Evolutionary conservation across 345 rosid species (phyloP).

Genomic region (Linum lewisii): DNA sequence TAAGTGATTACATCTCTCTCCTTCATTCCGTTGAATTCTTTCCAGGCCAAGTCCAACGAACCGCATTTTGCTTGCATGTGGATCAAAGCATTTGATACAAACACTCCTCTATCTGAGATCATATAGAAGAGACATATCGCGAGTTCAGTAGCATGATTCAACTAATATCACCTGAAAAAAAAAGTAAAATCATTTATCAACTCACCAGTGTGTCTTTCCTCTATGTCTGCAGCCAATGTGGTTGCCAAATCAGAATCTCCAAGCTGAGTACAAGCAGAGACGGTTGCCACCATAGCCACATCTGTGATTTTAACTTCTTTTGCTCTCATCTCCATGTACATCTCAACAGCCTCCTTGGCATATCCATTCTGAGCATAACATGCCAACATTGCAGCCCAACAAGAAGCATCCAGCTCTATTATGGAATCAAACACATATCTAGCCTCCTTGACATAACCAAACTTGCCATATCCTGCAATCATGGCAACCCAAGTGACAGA

Average conservation of each 20-base stretch:
- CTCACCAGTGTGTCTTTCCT: background rate
- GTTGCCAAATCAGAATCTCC: background rate
- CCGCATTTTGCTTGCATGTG: slow-evolving; percentile 49
- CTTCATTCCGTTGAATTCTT: slow-evolving; percentile 18
- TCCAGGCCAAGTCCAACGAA: slow-evolving; percentile 26
- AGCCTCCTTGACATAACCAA: background rate
- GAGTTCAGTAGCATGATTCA: too few species aligned
- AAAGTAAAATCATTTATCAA: background rate
- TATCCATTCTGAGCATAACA: slow-evolving; percentile 4
- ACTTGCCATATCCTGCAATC: slow-evolving; percentile 7
- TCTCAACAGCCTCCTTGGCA: slow-evolving; percentile 1
- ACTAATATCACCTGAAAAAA: background rate
- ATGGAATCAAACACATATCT: background rate
- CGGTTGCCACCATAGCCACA: background rate
- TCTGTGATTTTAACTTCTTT: background rate
- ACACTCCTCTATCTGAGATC: background rate
- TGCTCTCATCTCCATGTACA: slow-evolving; percentile 1
- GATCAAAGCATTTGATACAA: slow-evolving; percentile 23
- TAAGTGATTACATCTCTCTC: slow-evolving; percentile 24
- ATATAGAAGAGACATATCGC: too few species aligned
- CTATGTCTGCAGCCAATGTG: background rate
- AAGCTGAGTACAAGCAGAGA: slow-evolving; percentile 7
- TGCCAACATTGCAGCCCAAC: slow-evolving; percentile 3
- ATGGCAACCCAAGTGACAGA: slow-evolving; percentile 2
- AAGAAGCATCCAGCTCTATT: background rate